Percentiles rank a stretch among this genome's conserved stretches.
These are phyloP conservation scores for Centaurea solstitialis DNA, from an alignment of 129 eudicot genomes.

Conservation along the genomic window DNA sequence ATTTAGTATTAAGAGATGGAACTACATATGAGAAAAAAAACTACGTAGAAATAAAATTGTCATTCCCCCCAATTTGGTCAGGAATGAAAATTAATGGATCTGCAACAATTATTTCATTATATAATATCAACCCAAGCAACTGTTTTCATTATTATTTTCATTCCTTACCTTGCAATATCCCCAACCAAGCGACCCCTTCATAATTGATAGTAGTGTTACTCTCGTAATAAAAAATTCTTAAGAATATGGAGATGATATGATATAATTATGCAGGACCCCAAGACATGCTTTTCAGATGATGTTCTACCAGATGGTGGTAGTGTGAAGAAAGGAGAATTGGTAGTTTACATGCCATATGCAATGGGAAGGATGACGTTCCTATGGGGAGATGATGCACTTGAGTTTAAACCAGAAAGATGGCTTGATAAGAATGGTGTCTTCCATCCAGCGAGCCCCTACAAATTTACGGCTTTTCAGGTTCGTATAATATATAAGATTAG, in stretches of 20 bases:
- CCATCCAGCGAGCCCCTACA: slow-evolving; percentile 52
- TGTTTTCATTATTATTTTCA: too few relatives aligned
- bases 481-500: background rate
- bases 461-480: background rate
- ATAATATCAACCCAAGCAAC: too few relatives aligned
- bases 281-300: background rate
- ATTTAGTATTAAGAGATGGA: too few relatives aligned
- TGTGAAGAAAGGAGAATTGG: slow-evolving; percentile 55
- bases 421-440: slow-evolving; percentile 52
- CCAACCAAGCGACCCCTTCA: too few relatives aligned
- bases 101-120: too few relatives aligned
- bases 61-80: too few relatives aligned
- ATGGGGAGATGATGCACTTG: slow-evolving; percentile 22
- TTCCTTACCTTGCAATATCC: too few relatives aligned
- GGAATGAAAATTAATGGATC: too few relatives aligned
- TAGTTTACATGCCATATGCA: slow-evolving; percentile 31
- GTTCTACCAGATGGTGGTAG: slow-evolving; percentile 51
- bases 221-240: background rate
- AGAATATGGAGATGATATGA: background rate
- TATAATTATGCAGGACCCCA: background rate
- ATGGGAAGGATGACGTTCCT: background rate
- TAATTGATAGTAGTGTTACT: background rate
- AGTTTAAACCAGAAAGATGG: slow-evolving; percentile 64
- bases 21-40: too few relatives aligned
- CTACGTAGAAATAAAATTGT: too few relatives aligned